A percentile compares a stretch with the other conserved stretches of the same genome.
phyloP scores from a whole-genome alignment of 441 rosid species.

The Breynia disticha region DNA sequence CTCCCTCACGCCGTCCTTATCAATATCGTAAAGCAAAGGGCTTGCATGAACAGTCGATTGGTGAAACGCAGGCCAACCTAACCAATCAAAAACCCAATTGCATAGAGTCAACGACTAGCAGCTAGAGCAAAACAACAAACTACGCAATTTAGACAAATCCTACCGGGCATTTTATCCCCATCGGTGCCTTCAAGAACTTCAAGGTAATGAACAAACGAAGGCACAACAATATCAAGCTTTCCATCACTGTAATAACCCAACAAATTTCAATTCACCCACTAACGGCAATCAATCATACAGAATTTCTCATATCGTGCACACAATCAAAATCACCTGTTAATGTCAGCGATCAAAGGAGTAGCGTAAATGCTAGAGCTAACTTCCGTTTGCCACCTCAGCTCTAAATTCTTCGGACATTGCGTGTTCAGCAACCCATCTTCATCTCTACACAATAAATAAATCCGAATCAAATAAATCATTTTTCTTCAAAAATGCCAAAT shows the following conservation, averaged over 20 bases:
- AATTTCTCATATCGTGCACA: not conserved
- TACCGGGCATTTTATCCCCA: slow-evolving; percentile 99
- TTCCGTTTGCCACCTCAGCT: slow-evolving; percentile 99
- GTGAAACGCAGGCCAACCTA: slow-evolving; percentile 99
- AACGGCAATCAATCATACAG: not conserved
- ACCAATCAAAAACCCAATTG: not conserved
- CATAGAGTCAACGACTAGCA: no score
- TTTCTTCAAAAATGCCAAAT: no score
- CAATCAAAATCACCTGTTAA: slow-evolving; percentile 52
- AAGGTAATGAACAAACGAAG: slow-evolving; percentile 95
- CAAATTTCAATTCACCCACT: not conserved
- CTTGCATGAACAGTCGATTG: slow-evolving; percentile 96
- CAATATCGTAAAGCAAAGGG: slow-evolving; percentile 91
- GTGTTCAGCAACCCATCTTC: slow-evolving; percentile 89
- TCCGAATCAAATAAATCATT: no score
- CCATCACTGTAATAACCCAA: slow-evolving; percentile 64
- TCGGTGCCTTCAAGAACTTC: slow-evolving; percentile 98
- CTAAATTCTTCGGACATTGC: slow-evolving; percentile 80
- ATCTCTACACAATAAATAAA: slow-evolving; percentile 34
- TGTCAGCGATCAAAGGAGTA: slow-evolving; percentile 90
- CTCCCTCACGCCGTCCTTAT: slow-evolving; percentile 95
- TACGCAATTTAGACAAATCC: not conserved
- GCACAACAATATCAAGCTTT: slow-evolving; percentile 93
- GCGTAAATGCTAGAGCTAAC: slow-evolving; percentile 97
- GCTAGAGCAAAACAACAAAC: no score